Evolutionary conservation across 768 basidiomycete genomes (phyloP), one percentile per base, ranked within the genome.

Genomic region (Tylopilus plumbeoviolaceoides): DNA sequence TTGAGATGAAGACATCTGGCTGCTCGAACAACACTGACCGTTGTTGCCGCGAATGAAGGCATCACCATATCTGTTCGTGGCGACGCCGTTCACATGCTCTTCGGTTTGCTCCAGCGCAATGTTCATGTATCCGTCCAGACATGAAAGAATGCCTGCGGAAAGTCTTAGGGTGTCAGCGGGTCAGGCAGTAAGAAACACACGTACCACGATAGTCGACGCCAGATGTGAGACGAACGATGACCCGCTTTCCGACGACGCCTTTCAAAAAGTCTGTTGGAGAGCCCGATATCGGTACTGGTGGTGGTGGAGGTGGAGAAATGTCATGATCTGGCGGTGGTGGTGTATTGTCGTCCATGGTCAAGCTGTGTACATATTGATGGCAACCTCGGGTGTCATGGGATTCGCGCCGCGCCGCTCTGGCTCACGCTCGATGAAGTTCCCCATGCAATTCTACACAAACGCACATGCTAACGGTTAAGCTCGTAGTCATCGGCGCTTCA

Each of bases 101-200:
- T 97, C 93, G 4, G 95, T 97, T 69, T 97, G 91, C 72, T 99
- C 97, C 33, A 98, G 73, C 14, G 93, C 97, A 46, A 98, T 95
- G 72, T 98, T 98, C 97, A 99, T 98, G 71, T 97, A 98, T 0
- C 95, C 95, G 70, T 98, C 97, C 21, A 98, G 79, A 64, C 97
- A 98, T 4, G 93, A 95, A 14, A 99, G 73, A 4, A 94, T 78
- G 18, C 95, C 95, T 98, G 6, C 11, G n/a, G 39, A 36, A 45
- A 21, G 44, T 58, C 27, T 25, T 14, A 17, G 30, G 25, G 50
- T 35, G 31, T 38, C 45, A 30, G 31, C 10, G 28, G 33, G 36
- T 23, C 33, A 27, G 14, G 14, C 42, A 25, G 47, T 47, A 47
- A 48, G 38, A 52, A 47, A 47, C 8, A 10, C 10, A 23, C 80